These are phyloP conservation scores for Polytrichum commune DNA, from an alignment of 225 moss, liverwort and hornwort species.

Conservation along the genomic window DNA sequence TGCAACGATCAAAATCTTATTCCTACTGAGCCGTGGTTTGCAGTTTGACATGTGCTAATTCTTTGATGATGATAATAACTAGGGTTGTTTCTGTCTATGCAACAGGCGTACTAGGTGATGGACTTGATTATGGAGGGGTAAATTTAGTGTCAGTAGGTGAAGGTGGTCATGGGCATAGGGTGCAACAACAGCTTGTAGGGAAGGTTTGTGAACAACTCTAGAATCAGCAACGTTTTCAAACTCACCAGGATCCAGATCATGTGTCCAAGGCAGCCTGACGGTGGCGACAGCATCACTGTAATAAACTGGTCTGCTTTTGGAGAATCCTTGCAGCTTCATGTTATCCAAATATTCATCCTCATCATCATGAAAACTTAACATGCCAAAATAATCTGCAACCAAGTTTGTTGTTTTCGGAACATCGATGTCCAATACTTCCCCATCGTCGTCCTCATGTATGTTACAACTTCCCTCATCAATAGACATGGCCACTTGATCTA, in stretches of 20 bases:
- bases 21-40: too few species aligned
- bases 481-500: conserved; percentile 15
- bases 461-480: conserved; percentile 11
- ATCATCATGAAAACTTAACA: conserved; percentile 23
- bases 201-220: not conserved
- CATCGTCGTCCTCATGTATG: conserved; percentile 5
- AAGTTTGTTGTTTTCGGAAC: conserved; percentile 6
- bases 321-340: conserved; percentile 12
- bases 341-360: conserved; percentile 24
- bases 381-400: conserved; percentile 28
- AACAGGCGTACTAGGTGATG: not conserved
- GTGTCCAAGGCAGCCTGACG: conserved; percentile 11
- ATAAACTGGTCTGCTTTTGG: conserved; percentile 4
- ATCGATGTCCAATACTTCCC: not conserved
- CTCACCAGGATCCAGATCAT: conserved; percentile 10
- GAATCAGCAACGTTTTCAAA: not conserved
- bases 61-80: too few species aligned
- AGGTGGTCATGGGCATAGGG: not conserved
- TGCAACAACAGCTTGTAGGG: not conserved
- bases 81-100: not conserved
- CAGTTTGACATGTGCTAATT: too few species aligned
- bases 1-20: too few species aligned
- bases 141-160: not conserved
- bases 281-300: not conserved
- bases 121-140: not conserved